Conservation (phyloP, 352 stramenopile species). For the Peronospora farinosa region DNA sequence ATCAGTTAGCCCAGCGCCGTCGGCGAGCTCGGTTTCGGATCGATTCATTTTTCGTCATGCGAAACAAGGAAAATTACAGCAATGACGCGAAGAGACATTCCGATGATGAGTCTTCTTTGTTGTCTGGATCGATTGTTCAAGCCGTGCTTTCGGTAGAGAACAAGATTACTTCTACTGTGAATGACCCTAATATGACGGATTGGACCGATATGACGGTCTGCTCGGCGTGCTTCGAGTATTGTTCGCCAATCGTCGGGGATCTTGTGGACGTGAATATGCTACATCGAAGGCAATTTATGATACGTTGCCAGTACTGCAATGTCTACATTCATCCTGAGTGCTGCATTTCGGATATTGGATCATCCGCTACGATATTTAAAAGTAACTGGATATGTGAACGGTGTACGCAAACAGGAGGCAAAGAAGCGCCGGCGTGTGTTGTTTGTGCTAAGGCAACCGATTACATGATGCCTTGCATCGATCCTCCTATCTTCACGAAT, state of each 20-base stretch:
- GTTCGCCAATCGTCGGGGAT: slow-evolving; percentile 40
- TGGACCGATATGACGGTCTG: slow-evolving; percentile 73
- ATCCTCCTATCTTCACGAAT: slow-evolving; percentile 7
- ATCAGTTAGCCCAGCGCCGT: slow-evolving; percentile 40
- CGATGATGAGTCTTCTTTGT: slow-evolving; percentile 30
- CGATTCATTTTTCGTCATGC: slow-evolving; percentile 62
- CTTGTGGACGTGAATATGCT: slow-evolving; percentile 47
- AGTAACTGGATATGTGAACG: slow-evolving; percentile 85
- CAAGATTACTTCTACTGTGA: slow-evolving; percentile 19
- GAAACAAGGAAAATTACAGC: slow-evolving; percentile 44
- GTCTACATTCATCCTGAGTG: slow-evolving; percentile 77
- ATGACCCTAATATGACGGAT: slow-evolving; percentile 26
- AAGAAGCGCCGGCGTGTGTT: slow-evolving; percentile 38
- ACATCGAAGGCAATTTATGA: slow-evolving; percentile 71
- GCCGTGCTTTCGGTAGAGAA: slow-evolving; percentile 38
- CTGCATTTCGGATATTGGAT: slow-evolving; percentile 64
- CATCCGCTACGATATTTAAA: slow-evolving; percentile 45
- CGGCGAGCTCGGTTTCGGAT: slow-evolving; percentile 62
- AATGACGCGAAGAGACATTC: slow-evolving; percentile 13
- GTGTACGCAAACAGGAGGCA: slow-evolving; percentile 49
- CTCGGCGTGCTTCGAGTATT: slow-evolving; percentile 71
- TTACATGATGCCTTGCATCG: slow-evolving; percentile 75
- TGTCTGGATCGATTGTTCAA: slow-evolving; percentile 49
- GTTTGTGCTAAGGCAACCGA: slow-evolving; percentile 62
- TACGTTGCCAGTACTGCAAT: slow-evolving; percentile 84